Evolutionary conservation across 1,139 yeast species (phyloP).

Genomic region (Insectozyma bohioensis): DNA sequence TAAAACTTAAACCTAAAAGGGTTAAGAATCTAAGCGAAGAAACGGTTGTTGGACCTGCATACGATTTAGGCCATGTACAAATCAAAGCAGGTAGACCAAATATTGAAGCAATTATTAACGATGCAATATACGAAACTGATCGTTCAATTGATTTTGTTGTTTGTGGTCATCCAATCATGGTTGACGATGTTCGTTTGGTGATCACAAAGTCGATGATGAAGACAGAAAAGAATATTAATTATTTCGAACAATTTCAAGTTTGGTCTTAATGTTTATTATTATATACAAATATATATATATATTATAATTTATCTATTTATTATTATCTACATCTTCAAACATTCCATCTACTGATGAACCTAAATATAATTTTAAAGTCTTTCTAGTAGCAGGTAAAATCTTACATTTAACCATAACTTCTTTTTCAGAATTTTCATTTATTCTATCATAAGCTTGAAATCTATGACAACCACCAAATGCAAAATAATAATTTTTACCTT

Average conservation of each 20-base stretch:
- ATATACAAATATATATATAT: neutral
- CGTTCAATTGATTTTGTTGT: conserved; percentile 44
- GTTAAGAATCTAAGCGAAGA: too few species aligned
- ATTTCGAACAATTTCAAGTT: conserved; percentile 10
- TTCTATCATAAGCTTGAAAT: conserved; percentile 70
- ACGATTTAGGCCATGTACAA: conserved; percentile 38
- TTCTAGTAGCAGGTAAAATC: conserved; percentile 65
- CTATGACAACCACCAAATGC: conserved; percentile 89
- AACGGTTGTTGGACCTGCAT: too few species aligned
- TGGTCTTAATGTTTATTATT: too few species aligned
- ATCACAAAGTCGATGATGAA: conserved; percentile 40
- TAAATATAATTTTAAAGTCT: conserved; percentile 58
- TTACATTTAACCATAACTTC: conserved; percentile 61
- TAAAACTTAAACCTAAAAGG: too few species aligned
- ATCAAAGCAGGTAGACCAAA: conserved; percentile 36
- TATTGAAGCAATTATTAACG: conserved; percentile 25
- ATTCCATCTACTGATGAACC: conserved; percentile 65
- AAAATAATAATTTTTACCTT: conserved; percentile 63
- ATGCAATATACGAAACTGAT: conserved; percentile 28
- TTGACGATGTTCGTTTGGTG: conserved; percentile 48
- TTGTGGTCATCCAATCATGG: conserved; percentile 57
- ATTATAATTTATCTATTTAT: neutral
- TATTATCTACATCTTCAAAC: conserved; percentile 29
- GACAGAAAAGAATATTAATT: conserved; percentile 8
- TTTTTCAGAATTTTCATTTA: conserved; percentile 22